Conservation (phyloP, 768 basidiomycete species). For the Suillus variegatus region DNA sequence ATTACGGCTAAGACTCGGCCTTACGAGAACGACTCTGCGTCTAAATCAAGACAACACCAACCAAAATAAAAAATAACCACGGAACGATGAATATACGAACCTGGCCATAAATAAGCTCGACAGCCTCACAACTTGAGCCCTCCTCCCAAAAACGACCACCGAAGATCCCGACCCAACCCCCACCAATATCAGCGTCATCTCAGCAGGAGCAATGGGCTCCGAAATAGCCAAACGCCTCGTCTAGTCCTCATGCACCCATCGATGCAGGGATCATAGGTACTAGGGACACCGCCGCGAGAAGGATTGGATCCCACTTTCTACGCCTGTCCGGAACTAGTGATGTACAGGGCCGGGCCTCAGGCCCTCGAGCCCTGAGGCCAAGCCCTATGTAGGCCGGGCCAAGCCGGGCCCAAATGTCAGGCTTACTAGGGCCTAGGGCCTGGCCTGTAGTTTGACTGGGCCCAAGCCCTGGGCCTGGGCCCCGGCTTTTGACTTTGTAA, state of each 20-base stretch:
- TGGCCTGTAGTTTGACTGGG: constrained; percentile 3
- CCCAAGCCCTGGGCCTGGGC: neutral
- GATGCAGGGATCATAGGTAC: constrained; percentile 47
- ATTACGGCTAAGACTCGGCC: too few species aligned
- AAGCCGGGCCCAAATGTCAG: neutral
- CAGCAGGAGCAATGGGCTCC: constrained; percentile 61
- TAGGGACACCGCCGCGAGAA: constrained; percentile 51
- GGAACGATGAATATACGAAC: neutral
- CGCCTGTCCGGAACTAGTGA: constrained; percentile 39
- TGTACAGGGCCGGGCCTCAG: constrained; percentile 2
- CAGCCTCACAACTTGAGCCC: neutral
- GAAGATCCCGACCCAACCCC: neutral
- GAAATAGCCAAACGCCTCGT: constrained; percentile 48
- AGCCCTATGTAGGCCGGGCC: neutral
- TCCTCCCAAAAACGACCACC: neutral
- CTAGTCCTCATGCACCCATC: constrained; percentile 43
- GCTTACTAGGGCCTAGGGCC: constrained; percentile 7
- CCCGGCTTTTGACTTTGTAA: neutral
- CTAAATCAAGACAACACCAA: neutral
- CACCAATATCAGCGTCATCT: constrained; percentile 44
- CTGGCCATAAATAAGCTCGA: neutral
- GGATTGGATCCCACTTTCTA: constrained; percentile 55
- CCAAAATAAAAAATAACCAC: neutral
- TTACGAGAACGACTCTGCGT: neutral
- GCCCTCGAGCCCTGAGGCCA: constrained; percentile 2